A percentile compares a stretch with the other conserved stretches of the same genome.
phyloP scores from a whole-genome alignment of 176 grass and related monocot species.

The Hordeum vulgare region DNA sequence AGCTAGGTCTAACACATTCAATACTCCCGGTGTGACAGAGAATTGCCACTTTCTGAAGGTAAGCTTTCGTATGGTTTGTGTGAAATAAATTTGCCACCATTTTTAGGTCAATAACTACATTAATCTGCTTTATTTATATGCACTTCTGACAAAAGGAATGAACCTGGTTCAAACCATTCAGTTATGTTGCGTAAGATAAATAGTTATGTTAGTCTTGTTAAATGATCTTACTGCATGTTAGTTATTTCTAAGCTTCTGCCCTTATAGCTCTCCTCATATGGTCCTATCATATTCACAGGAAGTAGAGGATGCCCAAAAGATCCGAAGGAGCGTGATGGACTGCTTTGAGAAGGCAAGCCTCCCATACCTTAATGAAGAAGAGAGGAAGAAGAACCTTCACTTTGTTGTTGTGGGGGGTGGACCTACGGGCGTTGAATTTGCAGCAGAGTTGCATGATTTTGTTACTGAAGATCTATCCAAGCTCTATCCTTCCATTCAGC shows the following conservation, averaged over 20 bases:
- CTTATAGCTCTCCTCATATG: neutral
- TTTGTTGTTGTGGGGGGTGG: constrained; percentile 94
- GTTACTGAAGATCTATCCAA: constrained; percentile 83
- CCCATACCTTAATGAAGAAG: constrained; percentile 66
- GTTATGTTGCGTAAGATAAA: neutral
- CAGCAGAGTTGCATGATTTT: constrained; percentile 88
- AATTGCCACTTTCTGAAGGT: constrained; percentile 98
- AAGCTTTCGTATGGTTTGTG: constrained; percentile 1
- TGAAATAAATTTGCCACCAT: neutral
- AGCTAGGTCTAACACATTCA: constrained; percentile 81
- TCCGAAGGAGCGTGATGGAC: constrained; percentile 76
- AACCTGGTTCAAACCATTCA: neutral
- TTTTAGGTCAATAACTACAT: neutral
- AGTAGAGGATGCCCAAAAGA: constrained; percentile 92
- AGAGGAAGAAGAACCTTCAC: constrained; percentile 88
- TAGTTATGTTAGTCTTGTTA: neutral
- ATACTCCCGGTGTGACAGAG: constrained; percentile 81
- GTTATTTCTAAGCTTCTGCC: neutral
- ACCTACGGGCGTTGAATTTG: constrained; percentile 95
- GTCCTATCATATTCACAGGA: constrained; percentile 42
- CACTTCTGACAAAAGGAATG: neutral
- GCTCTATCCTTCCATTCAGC: constrained; percentile 67
- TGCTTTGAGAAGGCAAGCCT: constrained; percentile 92
- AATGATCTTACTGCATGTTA: neutral
- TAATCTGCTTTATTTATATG: neutral